These are phyloP conservation scores for Berberis vulgaris DNA, from an alignment of 164 flowering plant species.

Conservation along the genomic window DNA sequence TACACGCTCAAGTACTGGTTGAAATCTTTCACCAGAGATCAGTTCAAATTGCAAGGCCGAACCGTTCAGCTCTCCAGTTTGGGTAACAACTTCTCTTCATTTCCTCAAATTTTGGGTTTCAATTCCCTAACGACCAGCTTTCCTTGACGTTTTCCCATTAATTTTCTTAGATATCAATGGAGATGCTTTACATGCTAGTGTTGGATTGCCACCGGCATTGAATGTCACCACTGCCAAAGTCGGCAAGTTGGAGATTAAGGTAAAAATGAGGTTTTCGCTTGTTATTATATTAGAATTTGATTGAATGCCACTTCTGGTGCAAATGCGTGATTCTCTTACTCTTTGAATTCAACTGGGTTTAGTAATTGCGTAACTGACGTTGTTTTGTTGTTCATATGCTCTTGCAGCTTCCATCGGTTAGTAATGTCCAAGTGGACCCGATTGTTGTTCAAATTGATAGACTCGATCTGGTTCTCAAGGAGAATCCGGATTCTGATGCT, in stretches of 20 bases:
- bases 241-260: conserved; percentile 78
- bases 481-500: conserved; percentile 53
- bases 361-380: background rate
- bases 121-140: too few species aligned
- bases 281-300: background rate
- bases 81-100: conserved; percentile 25
- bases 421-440: conserved; percentile 88
- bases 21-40: conserved; percentile 90
- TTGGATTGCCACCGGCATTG: conserved; percentile 86
- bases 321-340: too few species aligned
- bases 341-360: background rate
- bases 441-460: conserved; percentile 82
- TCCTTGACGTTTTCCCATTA: too few species aligned
- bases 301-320: too few species aligned
- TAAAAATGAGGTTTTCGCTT: conserved; percentile 8
- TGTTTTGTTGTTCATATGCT: background rate
- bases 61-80: conserved; percentile 87
- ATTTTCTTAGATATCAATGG: conserved; percentile 71
- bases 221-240: conserved; percentile 77
- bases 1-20: conserved; percentile 97
- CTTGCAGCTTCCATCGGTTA: conserved; percentile 69
- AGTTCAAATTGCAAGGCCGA: conserved; percentile 87
- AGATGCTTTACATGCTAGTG: conserved; percentile 86
- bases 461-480: conserved; percentile 88
- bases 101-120: too few species aligned